Evolutionary conservation across 2,329 filamentous ascomycete species (phyloP).

Genomic region (Alternaria ventricosa): DNA sequence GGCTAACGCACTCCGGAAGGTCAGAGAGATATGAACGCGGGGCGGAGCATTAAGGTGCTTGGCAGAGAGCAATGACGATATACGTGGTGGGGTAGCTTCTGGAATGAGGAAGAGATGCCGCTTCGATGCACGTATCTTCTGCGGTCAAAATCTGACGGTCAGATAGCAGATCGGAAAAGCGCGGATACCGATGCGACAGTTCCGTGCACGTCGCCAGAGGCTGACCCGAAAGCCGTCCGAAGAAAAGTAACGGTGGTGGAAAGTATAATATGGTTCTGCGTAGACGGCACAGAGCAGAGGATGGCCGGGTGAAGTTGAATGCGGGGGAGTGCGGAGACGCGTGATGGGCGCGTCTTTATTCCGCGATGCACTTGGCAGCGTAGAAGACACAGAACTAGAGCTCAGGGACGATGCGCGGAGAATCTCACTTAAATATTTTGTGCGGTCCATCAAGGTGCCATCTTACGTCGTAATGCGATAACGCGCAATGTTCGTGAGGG

Average conservation of each 20-base stretch:
- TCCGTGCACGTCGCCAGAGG: not conserved
- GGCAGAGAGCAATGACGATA: conserved; percentile 36
- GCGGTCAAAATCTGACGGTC: not conserved
- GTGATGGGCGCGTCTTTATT: not conserved
- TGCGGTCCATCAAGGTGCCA: not conserved
- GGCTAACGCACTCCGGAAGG: conserved; percentile 41
- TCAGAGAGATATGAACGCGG: conserved; percentile 26
- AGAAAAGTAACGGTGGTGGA: not conserved
- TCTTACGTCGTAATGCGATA: not conserved
- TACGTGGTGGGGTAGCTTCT: conserved; percentile 8
- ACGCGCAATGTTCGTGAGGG: not conserved
- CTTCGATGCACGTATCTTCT: conserved; percentile 1
- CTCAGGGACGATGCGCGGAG: not conserved
- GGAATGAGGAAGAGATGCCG: not conserved
- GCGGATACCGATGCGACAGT: not conserved
- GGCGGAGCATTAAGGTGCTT: conserved; percentile 26
- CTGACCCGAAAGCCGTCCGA: not conserved
- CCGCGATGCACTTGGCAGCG: not conserved
- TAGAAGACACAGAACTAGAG: not conserved
- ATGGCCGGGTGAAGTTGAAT: conserved; percentile 6
- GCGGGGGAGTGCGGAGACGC: conserved; percentile 10
- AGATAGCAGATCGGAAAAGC: not conserved
- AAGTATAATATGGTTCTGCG: not conserved
- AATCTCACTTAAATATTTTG: not conserved
- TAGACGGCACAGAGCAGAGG: conserved; percentile 6